These are phyloP conservation scores for Hypoxylon sp. DNA, from an alignment of 2,329 filamentous ascomycete species.

Conservation along the genomic window DNA sequence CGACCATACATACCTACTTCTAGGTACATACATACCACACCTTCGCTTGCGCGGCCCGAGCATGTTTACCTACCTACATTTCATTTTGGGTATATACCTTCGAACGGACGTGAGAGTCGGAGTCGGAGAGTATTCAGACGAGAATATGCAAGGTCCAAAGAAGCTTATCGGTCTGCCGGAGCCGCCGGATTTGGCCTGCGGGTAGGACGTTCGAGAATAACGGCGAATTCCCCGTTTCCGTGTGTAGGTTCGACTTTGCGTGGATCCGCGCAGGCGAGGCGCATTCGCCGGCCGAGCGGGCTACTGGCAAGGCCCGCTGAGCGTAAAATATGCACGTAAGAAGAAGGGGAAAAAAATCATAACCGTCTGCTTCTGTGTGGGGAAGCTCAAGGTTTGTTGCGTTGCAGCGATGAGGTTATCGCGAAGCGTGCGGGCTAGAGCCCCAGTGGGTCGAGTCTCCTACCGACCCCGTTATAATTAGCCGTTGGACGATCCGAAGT, in stretches of 20 bases:
- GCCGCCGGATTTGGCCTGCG: neutral
- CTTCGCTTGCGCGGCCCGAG: neutral
- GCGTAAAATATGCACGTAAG: neutral
- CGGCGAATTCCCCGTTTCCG: neutral
- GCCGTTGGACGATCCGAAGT: neutral
- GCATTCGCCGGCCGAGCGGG: neutral
- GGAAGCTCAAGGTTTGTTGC: neutral
- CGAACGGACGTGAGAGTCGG: neutral
- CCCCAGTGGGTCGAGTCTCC: neutral
- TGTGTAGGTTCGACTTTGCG: neutral
- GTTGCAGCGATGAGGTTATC: neutral
- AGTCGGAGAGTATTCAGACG: neutral
- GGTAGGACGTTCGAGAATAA: neutral
- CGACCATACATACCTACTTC: too few species aligned
- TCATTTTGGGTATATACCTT: neutral
- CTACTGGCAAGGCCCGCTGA: neutral
- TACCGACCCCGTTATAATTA: constrained; percentile 13
- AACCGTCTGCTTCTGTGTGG: neutral
- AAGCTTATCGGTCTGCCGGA: neutral
- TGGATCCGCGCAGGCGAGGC: neutral
- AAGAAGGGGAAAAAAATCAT: too few species aligned
- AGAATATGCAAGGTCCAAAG: neutral
- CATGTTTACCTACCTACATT: neutral
- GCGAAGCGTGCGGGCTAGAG: neutral
- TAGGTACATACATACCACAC: too few species aligned